Evolutionary conservation across 139 green algal species (phyloP).

Genomic region (Picochlorum sp.): DNA sequence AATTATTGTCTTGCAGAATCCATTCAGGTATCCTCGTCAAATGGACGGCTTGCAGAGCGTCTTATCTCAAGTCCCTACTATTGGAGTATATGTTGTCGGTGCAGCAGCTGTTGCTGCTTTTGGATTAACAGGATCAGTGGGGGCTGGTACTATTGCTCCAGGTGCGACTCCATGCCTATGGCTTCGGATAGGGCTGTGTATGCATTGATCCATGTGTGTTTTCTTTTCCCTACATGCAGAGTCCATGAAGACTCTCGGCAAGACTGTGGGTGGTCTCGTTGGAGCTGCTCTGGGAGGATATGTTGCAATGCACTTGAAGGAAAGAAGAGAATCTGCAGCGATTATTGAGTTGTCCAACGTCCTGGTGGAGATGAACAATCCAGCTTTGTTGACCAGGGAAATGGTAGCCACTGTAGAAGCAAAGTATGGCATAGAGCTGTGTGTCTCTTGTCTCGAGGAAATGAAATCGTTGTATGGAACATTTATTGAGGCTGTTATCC

Average conservation of each 20-base stretch:
- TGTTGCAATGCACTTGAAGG: constrained; percentile 33
- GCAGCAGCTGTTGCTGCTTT: constrained; percentile 26
- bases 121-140: constrained; percentile 26
- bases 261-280: constrained; percentile 30
- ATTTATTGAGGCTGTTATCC: constrained; percentile 80
- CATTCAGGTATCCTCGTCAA: constrained; percentile 28
- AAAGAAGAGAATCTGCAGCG: constrained; percentile 51
- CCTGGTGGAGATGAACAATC: constrained; percentile 54
- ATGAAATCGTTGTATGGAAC: constrained; percentile 72
- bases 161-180: constrained; percentile 26
- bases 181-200: no score
- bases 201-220: neutral
- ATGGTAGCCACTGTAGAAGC: constrained; percentile 43
- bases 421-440: constrained; percentile 59
- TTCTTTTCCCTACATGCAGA: constrained; percentile 17
- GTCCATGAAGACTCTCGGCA: constrained; percentile 25
- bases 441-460: constrained; percentile 43
- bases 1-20: constrained; percentile 28
- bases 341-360: constrained; percentile 68
- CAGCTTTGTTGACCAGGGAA: constrained; percentile 38
- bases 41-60: constrained; percentile 49
- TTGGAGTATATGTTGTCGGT: constrained; percentile 51
- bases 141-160: constrained; percentile 16
- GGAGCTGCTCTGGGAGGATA: constrained; percentile 34
- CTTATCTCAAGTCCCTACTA: constrained; percentile 45